Conservation (phyloP, 129 eudicot genomes). For the Escallonia herrerae region DNA sequence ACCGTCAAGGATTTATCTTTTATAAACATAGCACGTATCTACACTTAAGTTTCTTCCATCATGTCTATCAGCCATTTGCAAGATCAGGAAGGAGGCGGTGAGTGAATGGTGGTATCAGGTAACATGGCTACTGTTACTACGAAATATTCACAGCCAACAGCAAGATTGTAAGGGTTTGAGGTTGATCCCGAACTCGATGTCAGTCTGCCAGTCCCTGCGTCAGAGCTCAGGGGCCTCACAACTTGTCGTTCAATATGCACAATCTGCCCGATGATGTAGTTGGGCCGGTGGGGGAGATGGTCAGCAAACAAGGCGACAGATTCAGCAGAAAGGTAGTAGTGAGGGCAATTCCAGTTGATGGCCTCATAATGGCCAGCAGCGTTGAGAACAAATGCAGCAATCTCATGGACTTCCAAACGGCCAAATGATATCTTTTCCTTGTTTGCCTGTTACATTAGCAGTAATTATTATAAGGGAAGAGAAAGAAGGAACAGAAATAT, state of each 20-base stretch:
- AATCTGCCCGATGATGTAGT: conserved; percentile 75
- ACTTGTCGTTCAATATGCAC: conserved; percentile 76
- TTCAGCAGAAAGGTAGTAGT: conserved; percentile 81
- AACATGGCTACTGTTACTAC: conserved; percentile 97
- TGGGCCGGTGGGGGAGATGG: conserved; percentile 68
- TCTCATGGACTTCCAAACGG: conserved; percentile 81
- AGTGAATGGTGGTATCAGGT: conserved; percentile 73
- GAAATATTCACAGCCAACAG: conserved; percentile 87
- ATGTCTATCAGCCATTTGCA: conserved; percentile 41
- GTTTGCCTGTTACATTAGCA: conserved; percentile 49
- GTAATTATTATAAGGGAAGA: neutral
- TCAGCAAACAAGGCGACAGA: conserved; percentile 77
- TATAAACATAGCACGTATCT: conserved; percentile 30
- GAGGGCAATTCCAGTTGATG: conserved; percentile 69
- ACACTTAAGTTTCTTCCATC: conserved; percentile 94
- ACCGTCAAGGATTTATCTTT: conserved; percentile 4
- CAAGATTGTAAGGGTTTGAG: conserved; percentile 67
- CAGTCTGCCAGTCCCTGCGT: conserved; percentile 28
- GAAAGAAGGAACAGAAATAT: too few relatives aligned
- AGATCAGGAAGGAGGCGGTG: conserved; percentile 84
- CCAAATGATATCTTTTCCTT: conserved; percentile 87
- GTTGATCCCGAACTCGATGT: conserved; percentile 33
- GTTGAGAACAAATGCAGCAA: conserved; percentile 84
- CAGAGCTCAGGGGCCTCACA: conserved; percentile 48
- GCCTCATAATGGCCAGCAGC: conserved; percentile 74